Evolutionary conservation across 2,329 filamentous ascomycete species (phyloP).

Genomic region (Colletotrichum chrysophilum): DNA sequence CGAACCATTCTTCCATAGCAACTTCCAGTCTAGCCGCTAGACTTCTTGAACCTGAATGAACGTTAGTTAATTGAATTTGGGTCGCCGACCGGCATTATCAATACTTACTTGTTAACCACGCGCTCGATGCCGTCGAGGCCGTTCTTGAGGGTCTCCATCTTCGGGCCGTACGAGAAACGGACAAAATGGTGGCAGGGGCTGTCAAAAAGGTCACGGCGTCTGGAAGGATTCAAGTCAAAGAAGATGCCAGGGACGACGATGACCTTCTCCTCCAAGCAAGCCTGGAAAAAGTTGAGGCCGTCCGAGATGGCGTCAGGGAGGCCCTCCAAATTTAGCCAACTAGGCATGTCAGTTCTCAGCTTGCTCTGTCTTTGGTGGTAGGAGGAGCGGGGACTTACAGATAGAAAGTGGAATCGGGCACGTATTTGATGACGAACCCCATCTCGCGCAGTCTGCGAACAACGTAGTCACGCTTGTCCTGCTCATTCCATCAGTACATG

Average conservation of each 20-base stretch:
- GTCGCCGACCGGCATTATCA: background rate
- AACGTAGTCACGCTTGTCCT: conserved; percentile 91
- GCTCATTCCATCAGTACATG: conserved; percentile 24
- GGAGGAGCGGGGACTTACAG: conserved; percentile 60
- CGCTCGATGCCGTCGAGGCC: conserved; percentile 86
- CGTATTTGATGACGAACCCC: conserved; percentile 83
- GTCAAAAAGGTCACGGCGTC: conserved; percentile 90
- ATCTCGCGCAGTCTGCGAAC: conserved; percentile 80
- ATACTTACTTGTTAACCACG: conserved; percentile 72
- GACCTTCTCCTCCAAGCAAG: conserved; percentile 90
- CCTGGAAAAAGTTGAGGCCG: conserved; percentile 96
- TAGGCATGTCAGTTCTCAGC: conserved; percentile 21
- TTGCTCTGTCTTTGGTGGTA: background rate
- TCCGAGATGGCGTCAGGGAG: conserved; percentile 86
- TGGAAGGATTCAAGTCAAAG: conserved; percentile 93
- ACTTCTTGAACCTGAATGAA: background rate
- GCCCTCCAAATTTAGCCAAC: conserved; percentile 66
- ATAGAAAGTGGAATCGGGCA: conserved; percentile 94
- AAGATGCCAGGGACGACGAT: conserved; percentile 98
- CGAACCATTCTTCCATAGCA: background rate
- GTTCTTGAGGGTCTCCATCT: conserved; percentile 77
- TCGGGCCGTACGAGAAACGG: conserved; percentile 82
- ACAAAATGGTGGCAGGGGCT: conserved; percentile 94
- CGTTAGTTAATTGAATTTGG: background rate
- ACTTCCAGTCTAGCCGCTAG: background rate